Conservation (phyloP, 2,329 filamentous ascomycete genomes). For the Xylaria sp. region DNA sequence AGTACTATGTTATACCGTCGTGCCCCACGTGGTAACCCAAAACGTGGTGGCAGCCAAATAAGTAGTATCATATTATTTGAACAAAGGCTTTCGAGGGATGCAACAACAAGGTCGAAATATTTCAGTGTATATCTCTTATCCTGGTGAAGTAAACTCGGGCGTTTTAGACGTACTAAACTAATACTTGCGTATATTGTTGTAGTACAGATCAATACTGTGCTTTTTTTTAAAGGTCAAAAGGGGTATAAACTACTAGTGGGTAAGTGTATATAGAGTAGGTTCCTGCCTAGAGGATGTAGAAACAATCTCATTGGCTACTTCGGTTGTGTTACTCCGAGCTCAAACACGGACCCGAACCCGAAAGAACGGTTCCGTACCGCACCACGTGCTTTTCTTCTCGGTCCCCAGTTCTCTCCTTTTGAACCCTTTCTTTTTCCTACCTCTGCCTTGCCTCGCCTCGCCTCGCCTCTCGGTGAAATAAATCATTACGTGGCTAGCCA, state of each 20-base stretch:
- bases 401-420: neutral
- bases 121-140: too few relatives aligned
- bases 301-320: neutral
- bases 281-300: too few relatives aligned
- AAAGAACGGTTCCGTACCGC: slow-evolving; percentile 6
- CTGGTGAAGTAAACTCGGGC: too few relatives aligned
- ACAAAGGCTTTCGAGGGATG: neutral
- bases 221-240: too few relatives aligned
- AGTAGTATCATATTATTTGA: neutral
- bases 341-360: slow-evolving; percentile 19
- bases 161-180: too few relatives aligned
- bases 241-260: too few relatives aligned
- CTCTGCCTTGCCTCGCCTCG: neutral
- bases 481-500: neutral
- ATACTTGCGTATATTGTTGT: too few relatives aligned
- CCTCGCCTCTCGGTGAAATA: neutral
- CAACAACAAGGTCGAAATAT: too few relatives aligned
- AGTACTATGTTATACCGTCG: neutral
- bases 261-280: too few relatives aligned
- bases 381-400: neutral
- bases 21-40: neutral
- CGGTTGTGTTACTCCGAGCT: neutral
- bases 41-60: neutral
- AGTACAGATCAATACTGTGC: too few relatives aligned
- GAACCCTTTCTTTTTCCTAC: neutral